These are phyloP conservation scores for Artemisia annua DNA, from an alignment of 129 eudicot species.

Conservation along the genomic window DNA sequence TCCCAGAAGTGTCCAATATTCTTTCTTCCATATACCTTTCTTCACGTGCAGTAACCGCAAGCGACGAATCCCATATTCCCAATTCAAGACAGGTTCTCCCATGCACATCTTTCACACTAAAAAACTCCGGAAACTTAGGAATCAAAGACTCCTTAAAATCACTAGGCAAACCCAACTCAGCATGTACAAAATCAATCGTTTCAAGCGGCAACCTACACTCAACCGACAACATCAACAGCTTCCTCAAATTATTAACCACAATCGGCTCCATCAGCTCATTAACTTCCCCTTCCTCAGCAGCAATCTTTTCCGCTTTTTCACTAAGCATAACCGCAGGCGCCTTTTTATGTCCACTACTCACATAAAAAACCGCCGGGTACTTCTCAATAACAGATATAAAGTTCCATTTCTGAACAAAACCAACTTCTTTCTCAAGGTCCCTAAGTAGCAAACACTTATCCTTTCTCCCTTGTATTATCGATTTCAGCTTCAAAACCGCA, in stretches of 20 bases:
- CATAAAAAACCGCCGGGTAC: slow-evolving; percentile 68
- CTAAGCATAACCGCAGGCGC: slow-evolving; percentile 66
- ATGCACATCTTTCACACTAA: slow-evolving; percentile 50
- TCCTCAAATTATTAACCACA: slow-evolving; percentile 71
- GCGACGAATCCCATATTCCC: slow-evolving; percentile 80
- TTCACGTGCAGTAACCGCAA: slow-evolving; percentile 79
- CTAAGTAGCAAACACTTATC: slow-evolving; percentile 59
- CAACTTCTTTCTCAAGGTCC: slow-evolving; percentile 95
- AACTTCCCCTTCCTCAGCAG: slow-evolving; percentile 58
- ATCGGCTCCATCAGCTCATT: slow-evolving; percentile 76
- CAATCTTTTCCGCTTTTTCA: slow-evolving; percentile 56
- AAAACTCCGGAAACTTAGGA: slow-evolving; percentile 66
- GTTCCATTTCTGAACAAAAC: slow-evolving; percentile 88
- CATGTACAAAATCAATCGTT: slow-evolving; percentile 52
- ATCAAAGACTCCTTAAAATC: slow-evolving; percentile 61
- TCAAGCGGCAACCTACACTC: slow-evolving; percentile 80
- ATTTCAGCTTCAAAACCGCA: slow-evolving; percentile 49
- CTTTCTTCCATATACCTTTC: slow-evolving; percentile 46
- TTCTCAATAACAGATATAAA: slow-evolving; percentile 71
- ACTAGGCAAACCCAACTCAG: slow-evolving; percentile 72
- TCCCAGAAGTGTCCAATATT: slow-evolving; percentile 26
- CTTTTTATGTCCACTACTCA: slow-evolving; percentile 51
- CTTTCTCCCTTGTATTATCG: slow-evolving; percentile 69
- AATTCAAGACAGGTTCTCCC: slow-evolving; percentile 60
- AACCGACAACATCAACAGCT: slow-evolving; percentile 83